phyloP scores from a whole-genome alignment of 768 basidiomycete genomes.

The Russula griseocarnosa region DNA sequence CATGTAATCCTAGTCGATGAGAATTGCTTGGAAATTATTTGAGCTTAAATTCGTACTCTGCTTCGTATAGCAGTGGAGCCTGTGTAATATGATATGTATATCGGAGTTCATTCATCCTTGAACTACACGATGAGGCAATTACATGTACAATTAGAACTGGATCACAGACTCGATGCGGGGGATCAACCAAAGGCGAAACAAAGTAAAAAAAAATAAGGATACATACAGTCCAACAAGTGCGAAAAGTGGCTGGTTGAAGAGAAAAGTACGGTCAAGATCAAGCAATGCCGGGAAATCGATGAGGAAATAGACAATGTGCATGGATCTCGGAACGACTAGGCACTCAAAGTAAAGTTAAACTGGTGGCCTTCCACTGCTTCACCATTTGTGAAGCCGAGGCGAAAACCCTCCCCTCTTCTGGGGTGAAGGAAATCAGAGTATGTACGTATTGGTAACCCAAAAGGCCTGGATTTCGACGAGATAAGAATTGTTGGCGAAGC shows the following conservation, averaged over 20 bases:
- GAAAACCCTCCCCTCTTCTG: neutral
- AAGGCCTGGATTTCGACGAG: neutral
- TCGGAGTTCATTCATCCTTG: neutral
- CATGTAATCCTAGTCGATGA: neutral
- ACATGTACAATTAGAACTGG: conserved; percentile 4
- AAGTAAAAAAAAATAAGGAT: conserved; percentile 2
- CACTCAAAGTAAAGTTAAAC: conserved; percentile 7
- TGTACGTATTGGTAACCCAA: neutral
- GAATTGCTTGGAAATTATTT: neutral
- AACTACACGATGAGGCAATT: neutral
- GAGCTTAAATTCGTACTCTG: neutral
- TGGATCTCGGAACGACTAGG: neutral
- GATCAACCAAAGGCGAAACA: neutral
- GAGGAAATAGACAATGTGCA: neutral
- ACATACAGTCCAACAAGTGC: neutral
- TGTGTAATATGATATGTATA: neutral
- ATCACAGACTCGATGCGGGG: neutral
- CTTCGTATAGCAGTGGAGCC: neutral
- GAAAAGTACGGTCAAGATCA: neutral
- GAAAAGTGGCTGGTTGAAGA: neutral
- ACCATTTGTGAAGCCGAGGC: neutral
- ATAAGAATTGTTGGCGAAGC: neutral
- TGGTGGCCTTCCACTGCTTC: neutral
- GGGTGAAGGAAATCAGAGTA: neutral
- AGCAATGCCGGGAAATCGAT: neutral